Conservation (phyloP, 2,329 filamentous ascomycete species). For the Colletotrichum trifolii region DNA sequence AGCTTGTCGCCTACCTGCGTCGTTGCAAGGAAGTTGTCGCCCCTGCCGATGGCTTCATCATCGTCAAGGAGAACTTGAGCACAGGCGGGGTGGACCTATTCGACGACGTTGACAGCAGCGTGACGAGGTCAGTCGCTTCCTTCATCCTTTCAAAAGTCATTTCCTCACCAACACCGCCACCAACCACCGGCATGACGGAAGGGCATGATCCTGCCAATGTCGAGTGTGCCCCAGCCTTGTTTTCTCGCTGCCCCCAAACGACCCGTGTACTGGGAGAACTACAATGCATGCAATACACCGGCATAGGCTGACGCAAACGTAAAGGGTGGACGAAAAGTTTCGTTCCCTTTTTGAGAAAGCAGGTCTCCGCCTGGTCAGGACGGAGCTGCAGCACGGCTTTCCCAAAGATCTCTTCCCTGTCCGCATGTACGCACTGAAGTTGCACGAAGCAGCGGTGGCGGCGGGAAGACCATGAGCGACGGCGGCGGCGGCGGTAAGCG, state of each 20-base stretch:
- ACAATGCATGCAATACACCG: conserved; percentile 32
- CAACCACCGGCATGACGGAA: conserved; percentile 4
- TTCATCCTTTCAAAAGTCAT: conserved; percentile 1
- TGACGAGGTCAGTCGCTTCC: conserved; percentile 30
- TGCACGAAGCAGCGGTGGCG: conserved; percentile 27
- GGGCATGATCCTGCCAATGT: conserved; percentile 11
- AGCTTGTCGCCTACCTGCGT: conserved; percentile 75
- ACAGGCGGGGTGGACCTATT: conserved; percentile 70
- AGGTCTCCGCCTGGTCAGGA: conserved; percentile 74
- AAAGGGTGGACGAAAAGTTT: conserved; percentile 78
- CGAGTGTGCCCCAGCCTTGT: background rate
- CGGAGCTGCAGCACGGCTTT: conserved; percentile 79
- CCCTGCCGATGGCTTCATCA: conserved; percentile 46
- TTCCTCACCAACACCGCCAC: conserved; percentile 19
- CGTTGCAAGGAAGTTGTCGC: conserved; percentile 62
- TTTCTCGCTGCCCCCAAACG: conserved; percentile 12
- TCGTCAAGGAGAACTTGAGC: conserved; percentile 75
- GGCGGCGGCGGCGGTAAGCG: conserved; percentile 26
- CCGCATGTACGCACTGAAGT: conserved; percentile 78
- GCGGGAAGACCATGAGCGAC: background rate
- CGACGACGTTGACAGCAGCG: conserved; percentile 36
- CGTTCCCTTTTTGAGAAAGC: conserved; percentile 75
- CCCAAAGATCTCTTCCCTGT: conserved; percentile 78
- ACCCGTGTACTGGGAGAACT: conserved; percentile 17
- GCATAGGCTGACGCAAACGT: conserved; percentile 22